These are phyloP conservation scores for Phytopythium helicoides DNA, from an alignment of 352 stramenopile genomes.

Conservation along the genomic window DNA sequence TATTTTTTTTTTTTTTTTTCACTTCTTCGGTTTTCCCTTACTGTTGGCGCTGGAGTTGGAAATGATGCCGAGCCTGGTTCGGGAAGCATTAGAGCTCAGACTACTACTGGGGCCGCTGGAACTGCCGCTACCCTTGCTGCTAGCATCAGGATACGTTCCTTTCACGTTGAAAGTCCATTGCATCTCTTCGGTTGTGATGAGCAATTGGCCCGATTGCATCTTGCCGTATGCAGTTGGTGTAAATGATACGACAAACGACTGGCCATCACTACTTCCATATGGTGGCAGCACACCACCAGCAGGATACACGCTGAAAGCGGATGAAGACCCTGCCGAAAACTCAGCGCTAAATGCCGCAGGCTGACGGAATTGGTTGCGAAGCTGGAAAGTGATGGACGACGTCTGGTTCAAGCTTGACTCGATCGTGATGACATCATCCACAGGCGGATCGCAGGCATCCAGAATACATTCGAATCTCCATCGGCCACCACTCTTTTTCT, in stretches of 20 bases:
- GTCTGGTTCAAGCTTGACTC: conserved; percentile 86
- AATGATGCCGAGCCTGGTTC: conserved; percentile 30
- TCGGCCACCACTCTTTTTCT: conserved; percentile 71
- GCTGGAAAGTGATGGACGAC: conserved; percentile 80
- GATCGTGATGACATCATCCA: conserved; percentile 88
- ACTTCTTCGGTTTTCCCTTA: not conserved
- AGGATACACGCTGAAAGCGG: conserved; percentile 89
- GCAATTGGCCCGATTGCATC: conserved; percentile 82
- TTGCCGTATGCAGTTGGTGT: conserved; percentile 91
- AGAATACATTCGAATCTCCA: conserved; percentile 89
- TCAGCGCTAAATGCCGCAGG: conserved; percentile 76
- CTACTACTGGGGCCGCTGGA: conserved; percentile 31
- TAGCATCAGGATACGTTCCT: conserved; percentile 76
- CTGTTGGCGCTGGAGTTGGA: not conserved
- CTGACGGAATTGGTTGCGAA: conserved; percentile 87
- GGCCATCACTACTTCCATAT: conserved; percentile 67
- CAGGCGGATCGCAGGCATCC: conserved; percentile 69
- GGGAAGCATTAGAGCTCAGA: conserved; percentile 47
- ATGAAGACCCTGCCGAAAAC: conserved; percentile 84
- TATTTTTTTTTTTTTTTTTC: not conserved
- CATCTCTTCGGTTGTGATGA: conserved; percentile 90
- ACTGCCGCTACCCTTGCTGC: conserved; percentile 27
- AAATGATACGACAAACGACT: conserved; percentile 88
- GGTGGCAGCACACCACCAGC: conserved; percentile 66
- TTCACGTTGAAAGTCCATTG: conserved; percentile 93